Evolutionary conservation across 225 moss, liverwort and hornwort species (phyloP).

Genomic region (Pleurozium schreberi): DNA sequence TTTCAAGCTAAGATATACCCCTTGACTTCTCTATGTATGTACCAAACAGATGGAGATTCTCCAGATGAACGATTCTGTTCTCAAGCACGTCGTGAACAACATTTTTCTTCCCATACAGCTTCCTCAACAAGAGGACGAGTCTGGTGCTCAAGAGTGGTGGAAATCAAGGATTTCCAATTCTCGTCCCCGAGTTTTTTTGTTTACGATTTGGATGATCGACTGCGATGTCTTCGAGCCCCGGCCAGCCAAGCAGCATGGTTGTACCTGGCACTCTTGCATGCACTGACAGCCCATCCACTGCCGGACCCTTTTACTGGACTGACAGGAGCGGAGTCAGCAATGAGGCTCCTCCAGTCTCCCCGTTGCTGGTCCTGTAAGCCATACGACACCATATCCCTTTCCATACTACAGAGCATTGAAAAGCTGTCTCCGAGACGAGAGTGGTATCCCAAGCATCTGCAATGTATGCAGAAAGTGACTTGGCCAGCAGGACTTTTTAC

Average conservation of each 20-base stretch:
- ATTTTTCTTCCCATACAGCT: slow-evolving; percentile 14
- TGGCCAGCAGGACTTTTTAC: slow-evolving; percentile 1
- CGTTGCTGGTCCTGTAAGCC: slow-evolving; percentile 30
- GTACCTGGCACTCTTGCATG: slow-evolving; percentile 26
- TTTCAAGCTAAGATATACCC: too few species aligned
- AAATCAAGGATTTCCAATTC: background rate
- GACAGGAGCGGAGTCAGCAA: slow-evolving; percentile 28
- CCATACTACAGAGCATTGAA: background rate
- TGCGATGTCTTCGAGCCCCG: slow-evolving; percentile 9
- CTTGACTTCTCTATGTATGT: too few species aligned
- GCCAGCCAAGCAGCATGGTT: slow-evolving; percentile 23
- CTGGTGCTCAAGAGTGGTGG: background rate
- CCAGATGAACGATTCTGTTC: background rate
- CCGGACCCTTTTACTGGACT: slow-evolving; percentile 33
- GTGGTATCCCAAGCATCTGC: slow-evolving; percentile 4
- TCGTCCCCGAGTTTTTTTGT: slow-evolving; percentile 15
- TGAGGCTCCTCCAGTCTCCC: slow-evolving; percentile 24
- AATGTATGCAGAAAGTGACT: slow-evolving; percentile 3
- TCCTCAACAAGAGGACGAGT: background rate
- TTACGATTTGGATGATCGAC: slow-evolving; percentile 17
- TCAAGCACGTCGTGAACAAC: slow-evolving; percentile 16
- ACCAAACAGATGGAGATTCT: background rate
- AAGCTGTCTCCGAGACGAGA: background rate
- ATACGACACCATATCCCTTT: background rate
- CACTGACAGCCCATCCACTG: slow-evolving; percentile 6